Evolutionary conservation across 805 yeast species (phyloP), one percentile per base, ranked within the genome.

Genomic region (Candida vartiovaarae): DNA sequence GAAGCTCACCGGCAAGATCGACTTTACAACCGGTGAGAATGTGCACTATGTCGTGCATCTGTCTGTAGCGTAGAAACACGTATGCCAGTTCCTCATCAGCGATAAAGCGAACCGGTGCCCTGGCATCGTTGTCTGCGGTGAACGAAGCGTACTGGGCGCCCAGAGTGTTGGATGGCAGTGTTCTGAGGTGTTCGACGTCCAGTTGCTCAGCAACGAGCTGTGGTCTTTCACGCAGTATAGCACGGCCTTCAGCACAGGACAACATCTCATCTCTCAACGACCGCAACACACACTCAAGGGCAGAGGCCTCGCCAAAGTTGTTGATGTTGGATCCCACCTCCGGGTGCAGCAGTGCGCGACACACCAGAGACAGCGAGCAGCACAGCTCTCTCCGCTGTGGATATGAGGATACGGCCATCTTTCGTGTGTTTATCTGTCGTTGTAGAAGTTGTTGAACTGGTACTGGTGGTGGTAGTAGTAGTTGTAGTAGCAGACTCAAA

Each of bases 31-130:
- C 91, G 0, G 95, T 84, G 28, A 93, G 72, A 1, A 98, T 86
- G 60, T 93, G 99, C 60, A 89, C 91, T 57, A 93, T 93, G 59
- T 93, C 99, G 58, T 93, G 99, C 59, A 96, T 90, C 61, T 93
- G 98, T 42, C 99, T 76, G 61, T 91, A 93, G 54, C 99, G 70
- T 61, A 88, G 95, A 70, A 81, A 88, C n/a, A 91, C 83, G 59
- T 83, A 93, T 1, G 96, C 96, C 52, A 87, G 75, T 56, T 88
- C 95, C 36, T 86, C 90, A 59, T 93, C 89, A 50, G 86, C 90
- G 36, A 93, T 87, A 63, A 78, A 93, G 47, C 78, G 78, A 8
- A 93, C 98, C 1, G 88, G 83, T 3, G 83, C 89, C 54, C 99
- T 72, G 0, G 96, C 90, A 60, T 93, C 99, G 2, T 97, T 96